These are phyloP conservation scores for Zygnema circumcarinatum DNA, from an alignment of 139 green algal genomes.

Conservation along the genomic window DNA sequence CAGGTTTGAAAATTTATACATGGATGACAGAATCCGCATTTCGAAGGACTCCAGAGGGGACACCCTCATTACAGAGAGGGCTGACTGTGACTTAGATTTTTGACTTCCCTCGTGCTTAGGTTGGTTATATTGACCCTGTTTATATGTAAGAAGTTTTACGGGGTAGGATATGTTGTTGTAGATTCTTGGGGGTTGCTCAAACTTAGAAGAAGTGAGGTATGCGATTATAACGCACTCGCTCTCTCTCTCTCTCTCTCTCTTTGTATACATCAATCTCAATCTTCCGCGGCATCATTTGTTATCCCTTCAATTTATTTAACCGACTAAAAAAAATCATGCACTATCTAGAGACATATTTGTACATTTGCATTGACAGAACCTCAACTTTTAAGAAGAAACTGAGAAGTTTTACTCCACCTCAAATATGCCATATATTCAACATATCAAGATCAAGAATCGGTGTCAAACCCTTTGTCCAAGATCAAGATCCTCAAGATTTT, in stretches of 20 bases:
- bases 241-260: neutral
- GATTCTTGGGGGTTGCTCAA: neutral
- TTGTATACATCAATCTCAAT: neutral
- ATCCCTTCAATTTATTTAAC: neutral
- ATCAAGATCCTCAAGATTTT: too few relatives aligned
- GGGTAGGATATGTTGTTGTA: neutral
- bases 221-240: too few relatives aligned
- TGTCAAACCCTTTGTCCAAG: too few relatives aligned
- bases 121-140: neutral
- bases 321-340: neutral
- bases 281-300: too few relatives aligned
- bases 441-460: too few relatives aligned
- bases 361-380: neutral
- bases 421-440: too few relatives aligned
- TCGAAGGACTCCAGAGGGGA: constrained; percentile 82
- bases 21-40: constrained; percentile 75
- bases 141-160: neutral
- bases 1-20: constrained; percentile 89
- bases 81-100: neutral
- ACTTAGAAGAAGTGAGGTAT: neutral
- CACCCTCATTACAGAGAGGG: constrained; percentile 69
- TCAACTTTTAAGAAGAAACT: neutral
- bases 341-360: neutral
- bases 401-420: too few relatives aligned
- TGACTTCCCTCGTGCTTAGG: neutral